phyloP scores from a whole-genome alignment of 139 green algal species.

The Diplosphaera chodatii region DNA sequence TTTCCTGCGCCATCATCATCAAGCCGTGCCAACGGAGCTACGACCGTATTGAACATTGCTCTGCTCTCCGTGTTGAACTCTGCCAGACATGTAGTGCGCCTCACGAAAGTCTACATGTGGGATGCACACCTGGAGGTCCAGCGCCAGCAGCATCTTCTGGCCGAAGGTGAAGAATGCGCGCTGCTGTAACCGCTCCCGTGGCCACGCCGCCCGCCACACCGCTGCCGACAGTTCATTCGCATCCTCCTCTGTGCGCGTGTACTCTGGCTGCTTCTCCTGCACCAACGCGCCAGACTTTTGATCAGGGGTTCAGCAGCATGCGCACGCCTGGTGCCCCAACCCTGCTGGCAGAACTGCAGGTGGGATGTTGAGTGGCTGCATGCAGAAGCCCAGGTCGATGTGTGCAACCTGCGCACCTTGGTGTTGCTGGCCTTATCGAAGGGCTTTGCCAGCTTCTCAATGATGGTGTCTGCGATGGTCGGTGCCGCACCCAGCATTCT shows the following conservation, averaged over 20 bases:
- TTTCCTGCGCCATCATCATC: too few relatives aligned
- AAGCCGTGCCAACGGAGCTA: too few relatives aligned
- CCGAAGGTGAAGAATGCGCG: constrained; percentile 94
- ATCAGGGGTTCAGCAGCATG: too few relatives aligned
- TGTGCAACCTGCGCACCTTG: constrained; percentile 13
- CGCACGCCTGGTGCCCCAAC: too few relatives aligned
- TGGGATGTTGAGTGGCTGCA: too few relatives aligned
- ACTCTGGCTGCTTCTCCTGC: not conserved
- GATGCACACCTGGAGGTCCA: constrained; percentile 68
- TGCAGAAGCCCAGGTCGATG: too few relatives aligned
- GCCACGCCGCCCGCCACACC: constrained; percentile 86
- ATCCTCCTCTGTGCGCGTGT: constrained; percentile 37
- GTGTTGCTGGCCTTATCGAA: constrained; percentile 39
- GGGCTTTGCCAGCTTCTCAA: constrained; percentile 56
- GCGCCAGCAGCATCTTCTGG: constrained; percentile 88
- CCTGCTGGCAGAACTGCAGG: too few relatives aligned
- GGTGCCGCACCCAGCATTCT: constrained; percentile 79
- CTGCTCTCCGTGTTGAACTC: too few relatives aligned
- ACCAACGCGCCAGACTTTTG: too few relatives aligned
- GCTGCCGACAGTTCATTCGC: constrained; percentile 42
- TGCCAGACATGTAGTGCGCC: too few relatives aligned
- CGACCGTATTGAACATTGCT: too few relatives aligned
- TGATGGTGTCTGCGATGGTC: constrained; percentile 74
- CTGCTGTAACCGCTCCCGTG: constrained; percentile 76
- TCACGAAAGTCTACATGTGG: too few relatives aligned